Base-by-base conservation (phyloP, 352 stramenopile species). In the Poterioochromonas sp. region DNA sequence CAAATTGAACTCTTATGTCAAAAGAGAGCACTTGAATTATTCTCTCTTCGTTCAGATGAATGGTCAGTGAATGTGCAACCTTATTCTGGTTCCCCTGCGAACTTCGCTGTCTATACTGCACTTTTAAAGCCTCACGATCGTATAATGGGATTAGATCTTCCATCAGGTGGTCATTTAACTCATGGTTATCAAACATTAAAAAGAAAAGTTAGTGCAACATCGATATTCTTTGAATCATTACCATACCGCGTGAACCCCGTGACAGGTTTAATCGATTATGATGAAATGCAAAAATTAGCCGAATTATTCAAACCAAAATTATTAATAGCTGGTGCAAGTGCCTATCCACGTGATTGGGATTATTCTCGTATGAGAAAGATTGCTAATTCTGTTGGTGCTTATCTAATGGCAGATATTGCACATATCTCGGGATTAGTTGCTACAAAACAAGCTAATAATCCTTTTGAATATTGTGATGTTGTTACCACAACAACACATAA, bases 401-500 rank as follows among this genome's bases (percentile, higher is more conserved):
- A 97, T 76, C 86, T 99, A 35, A 98, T 99, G 93, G 97, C 95
- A 82, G 96, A 99, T 86, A 99, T 99, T 93, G 90, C 91, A 5
- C 96, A 99, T 88, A 97, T 98, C 86, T 96, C 89, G 65, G 96
- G 96, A 64, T 88, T 99, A 54, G 94, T 99, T 0, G 95, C 91
- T 32, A 96, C 92, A n/a, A 86, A 88, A 51, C 92, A 97, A 82
- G 90, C 92, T 80, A 83, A 83, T 54, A 95, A 87, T 85, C 96
- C 96, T 40, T 99, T 99, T 84, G 91, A 97, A 39, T 95, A 96
- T 86, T 97, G 92, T 76, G 94, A 99, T 86, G 88, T 99, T 44
- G 96, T 99, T 15, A 99, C 96, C 29, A 98, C 94, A 74, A 99
- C 96, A 62, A 99, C 96, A 20, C 96, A 99, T 92, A 99, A 99